These are phyloP conservation scores for Leccinum imitatum DNA, from an alignment of 768 basidiomycete species.

Conservation along the genomic window DNA sequence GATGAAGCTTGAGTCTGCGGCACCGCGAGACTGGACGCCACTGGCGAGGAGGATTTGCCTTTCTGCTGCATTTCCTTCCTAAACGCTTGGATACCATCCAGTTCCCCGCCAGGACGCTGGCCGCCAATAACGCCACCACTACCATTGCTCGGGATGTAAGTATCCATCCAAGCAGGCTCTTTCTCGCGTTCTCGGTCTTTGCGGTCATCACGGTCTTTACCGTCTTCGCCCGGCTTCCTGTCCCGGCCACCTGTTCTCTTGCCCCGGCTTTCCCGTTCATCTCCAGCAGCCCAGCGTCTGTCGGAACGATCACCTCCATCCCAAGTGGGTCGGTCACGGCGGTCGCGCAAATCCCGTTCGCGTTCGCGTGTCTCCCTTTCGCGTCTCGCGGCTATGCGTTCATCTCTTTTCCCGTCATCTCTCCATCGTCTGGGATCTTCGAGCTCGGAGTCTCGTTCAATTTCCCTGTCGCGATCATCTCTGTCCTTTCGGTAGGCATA, in stretches of 20 bases:
- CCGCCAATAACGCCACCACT: conserved; percentile 64
- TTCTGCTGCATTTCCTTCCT: conserved; percentile 83
- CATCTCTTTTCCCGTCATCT: conserved; percentile 81
- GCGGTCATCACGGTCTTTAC: conserved; percentile 48
- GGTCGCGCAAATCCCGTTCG: conserved; percentile 44
- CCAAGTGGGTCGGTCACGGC: conserved; percentile 48
- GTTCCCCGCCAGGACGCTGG: conserved; percentile 57
- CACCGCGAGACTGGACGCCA: conserved; percentile 6
- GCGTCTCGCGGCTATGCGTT: conserved; percentile 64
- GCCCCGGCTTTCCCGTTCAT: conserved; percentile 66
- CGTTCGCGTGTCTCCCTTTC: conserved; percentile 46
- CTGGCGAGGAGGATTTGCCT: conserved; percentile 46
- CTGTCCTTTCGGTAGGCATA: conserved; percentile 27
- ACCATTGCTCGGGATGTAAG: conserved; percentile 66
- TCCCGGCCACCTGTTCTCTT: conserved; percentile 64
- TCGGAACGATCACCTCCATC: conserved; percentile 49
- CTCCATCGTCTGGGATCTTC: conserved; percentile 78
- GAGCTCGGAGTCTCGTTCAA: conserved; percentile 49
- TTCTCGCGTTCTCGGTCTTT: conserved; percentile 68
- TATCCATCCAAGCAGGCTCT: conserved; percentile 93
- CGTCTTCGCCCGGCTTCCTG: conserved; percentile 47
- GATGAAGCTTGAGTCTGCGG: conserved; percentile 26
- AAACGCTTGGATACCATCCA: conserved; percentile 85
- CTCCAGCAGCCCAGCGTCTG: conserved; percentile 55
- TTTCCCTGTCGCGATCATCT: conserved; percentile 42